Evolutionary conservation across 2,329 filamentous ascomycete species (phyloP), one percentile per base, ranked within the genome.

Genomic region (Diaporthe vaccinii): DNA sequence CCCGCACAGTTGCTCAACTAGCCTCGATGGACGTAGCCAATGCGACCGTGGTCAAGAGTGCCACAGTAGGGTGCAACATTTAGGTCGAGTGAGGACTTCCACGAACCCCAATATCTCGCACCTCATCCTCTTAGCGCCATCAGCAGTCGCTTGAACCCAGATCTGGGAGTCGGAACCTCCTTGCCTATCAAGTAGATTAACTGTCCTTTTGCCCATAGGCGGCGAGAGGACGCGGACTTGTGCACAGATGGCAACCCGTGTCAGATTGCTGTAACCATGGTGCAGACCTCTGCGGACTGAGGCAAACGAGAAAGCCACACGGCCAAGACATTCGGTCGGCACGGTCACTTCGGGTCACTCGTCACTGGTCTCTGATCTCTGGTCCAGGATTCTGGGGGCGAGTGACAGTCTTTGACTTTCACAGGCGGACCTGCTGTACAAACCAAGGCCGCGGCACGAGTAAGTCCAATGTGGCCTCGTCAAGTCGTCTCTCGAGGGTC

Each of bases 141-240:
- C 65, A 51, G 61, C 65, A 49, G 57, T 41, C 41, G 57, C 44
- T 59, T 65, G 44, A 46, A 55, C 41, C 44, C 69, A 65, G 46
- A 73, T 49, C 67, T 70, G 65, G 65, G 65, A 68, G 44, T 68
- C 65, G 65, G 65, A 55, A 55, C 65, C 46, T 68, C 31, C 34
- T 68, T 46, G 65, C 65, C 65, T 68, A 68, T 68, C 46, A 68
- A 53, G 65, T 68, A 68, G 65, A 68, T 68, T 68, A 68, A 68
- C 14, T 39, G 65, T 68, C 65, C 49, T 53, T 20, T 53, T 8
- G 46, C 14, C 31, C 46, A 36, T 51, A 41, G n/a, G 44, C 36
- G n/a, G 25, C 61, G 61, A 46, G 22, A 36, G 49, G 22, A 53
- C 49, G 65, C 31, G 65, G 65, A 31, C 65, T 39, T 39, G 65